phyloP scores from a whole-genome alignment of 208 protist genomes.

The Acanthamoeba healyi region DNA sequence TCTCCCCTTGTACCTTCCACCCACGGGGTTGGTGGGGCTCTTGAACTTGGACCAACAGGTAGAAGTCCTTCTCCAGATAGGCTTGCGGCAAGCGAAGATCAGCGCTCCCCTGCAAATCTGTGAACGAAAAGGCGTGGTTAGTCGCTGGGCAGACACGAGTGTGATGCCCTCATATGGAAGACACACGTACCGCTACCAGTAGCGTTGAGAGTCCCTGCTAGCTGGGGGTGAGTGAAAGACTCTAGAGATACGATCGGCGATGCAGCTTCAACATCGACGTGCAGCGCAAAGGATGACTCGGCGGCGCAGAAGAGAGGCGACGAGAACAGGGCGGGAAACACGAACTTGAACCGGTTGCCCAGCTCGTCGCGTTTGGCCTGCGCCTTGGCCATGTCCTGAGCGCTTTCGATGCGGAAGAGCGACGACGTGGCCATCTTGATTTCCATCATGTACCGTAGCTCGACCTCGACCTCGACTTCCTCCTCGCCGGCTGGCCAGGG shows the following conservation, averaged over 20 bases:
- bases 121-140: too few species aligned
- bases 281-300: background rate
- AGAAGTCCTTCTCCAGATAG: background rate
- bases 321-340: background rate
- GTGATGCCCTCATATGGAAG: too few species aligned
- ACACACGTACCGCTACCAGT: too few species aligned
- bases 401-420: background rate
- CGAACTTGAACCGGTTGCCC: conserved; percentile 22
- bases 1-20: background rate
- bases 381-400: background rate
- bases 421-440: background rate
- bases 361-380: background rate
- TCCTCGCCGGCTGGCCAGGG: background rate
- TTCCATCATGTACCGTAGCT: background rate
- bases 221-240: background rate
- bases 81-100: background rate
- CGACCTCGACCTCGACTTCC: background rate
- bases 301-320: background rate
- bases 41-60: background rate
- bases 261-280: background rate
- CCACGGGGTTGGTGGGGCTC: background rate
- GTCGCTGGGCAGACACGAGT: too few species aligned
- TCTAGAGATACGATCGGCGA: background rate
- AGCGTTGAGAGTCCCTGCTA: background rate
- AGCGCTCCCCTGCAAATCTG: background rate